Evolutionary conservation across 805 yeast genomes (phyloP).

Genomic region (Spathaspora hagerdaliae): DNA sequence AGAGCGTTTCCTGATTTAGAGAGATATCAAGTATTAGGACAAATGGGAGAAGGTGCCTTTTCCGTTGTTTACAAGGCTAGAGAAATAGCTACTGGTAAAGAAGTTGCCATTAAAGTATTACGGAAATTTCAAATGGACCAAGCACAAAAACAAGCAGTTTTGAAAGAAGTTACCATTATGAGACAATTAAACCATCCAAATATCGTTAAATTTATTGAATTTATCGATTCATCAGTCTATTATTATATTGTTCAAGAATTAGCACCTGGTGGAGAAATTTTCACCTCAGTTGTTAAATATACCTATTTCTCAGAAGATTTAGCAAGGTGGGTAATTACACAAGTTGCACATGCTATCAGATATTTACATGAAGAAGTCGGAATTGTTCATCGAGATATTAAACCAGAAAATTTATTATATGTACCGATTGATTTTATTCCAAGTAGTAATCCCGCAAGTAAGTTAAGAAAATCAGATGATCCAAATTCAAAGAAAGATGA

Average conservation of each 20-base stretch:
- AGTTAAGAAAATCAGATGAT: conserved; percentile 64
- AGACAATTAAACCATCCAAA: conserved; percentile 61
- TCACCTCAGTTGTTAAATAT: conserved; percentile 61
- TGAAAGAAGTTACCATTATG: conserved; percentile 78
- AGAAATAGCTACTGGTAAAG: conserved; percentile 31
- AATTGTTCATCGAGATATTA: conserved; percentile 78
- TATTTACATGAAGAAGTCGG: conserved; percentile 73
- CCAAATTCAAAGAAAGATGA: conserved; percentile 72
- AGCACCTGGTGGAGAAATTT: conserved; percentile 75
- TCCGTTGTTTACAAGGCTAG: conserved; percentile 67
- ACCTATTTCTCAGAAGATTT: conserved; percentile 66
- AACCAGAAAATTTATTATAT: conserved; percentile 74
- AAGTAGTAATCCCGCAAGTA: conserved; percentile 25
- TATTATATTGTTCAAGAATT: conserved; percentile 72
- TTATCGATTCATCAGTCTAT: conserved; percentile 56
- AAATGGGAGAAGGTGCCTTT: conserved; percentile 81
- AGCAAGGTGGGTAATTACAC: conserved; percentile 58
- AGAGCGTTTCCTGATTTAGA: conserved; percentile 28
- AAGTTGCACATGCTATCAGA: conserved; percentile 60
- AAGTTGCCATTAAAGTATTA: conserved; percentile 57
- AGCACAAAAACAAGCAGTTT: conserved; percentile 61
- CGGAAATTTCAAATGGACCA: conserved; percentile 65
- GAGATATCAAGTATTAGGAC: conserved; percentile 41
- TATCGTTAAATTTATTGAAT: conserved; percentile 61
- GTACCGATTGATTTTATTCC: conserved; percentile 56